Evolutionary conservation across 257 asterid species (phyloP).

Genomic region (Cynanchum wilfordii): DNA sequence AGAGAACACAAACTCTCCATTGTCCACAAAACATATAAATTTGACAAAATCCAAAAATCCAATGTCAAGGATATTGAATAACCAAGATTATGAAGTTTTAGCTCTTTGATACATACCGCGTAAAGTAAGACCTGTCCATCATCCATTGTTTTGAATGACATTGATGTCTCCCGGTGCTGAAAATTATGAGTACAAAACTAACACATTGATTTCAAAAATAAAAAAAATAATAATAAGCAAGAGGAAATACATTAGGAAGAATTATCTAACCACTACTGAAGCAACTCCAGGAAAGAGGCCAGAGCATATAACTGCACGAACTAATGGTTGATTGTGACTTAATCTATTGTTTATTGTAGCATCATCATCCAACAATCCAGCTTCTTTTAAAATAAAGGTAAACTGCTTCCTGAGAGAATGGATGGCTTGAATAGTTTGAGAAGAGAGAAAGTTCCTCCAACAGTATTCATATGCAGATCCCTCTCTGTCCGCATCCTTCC

Average conservation of each 20-base stretch:
- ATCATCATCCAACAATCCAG: conserved; percentile 67
- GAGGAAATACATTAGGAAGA: not conserved
- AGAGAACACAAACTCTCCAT: not conserved
- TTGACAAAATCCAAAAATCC: not conserved
- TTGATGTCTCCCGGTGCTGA: conserved; percentile 92
- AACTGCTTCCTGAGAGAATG: conserved; percentile 95
- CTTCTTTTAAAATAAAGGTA: conserved; percentile 77
- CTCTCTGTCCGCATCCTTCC: conserved; percentile 99
- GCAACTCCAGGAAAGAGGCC: conserved; percentile 94
- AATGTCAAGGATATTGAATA: not conserved
- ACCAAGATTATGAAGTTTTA: not conserved
- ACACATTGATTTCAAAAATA: not conserved
- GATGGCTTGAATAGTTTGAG: conserved; percentile 96
- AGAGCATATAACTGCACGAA: conserved; percentile 97
- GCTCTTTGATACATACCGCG: conserved; percentile 59
- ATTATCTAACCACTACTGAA: conserved; percentile 76
- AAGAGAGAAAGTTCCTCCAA: conserved; percentile 94
- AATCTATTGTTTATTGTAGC: conserved; percentile 54
- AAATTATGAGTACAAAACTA: conserved; percentile 18
- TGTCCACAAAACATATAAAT: not conserved
- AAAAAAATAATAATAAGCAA: not conserved
- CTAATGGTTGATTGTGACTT: conserved; percentile 91
- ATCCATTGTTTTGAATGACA: conserved; percentile 99
- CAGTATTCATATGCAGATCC: conserved; percentile 95
- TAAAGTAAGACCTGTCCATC: conserved; percentile 92